Conservation (phyloP, 352 stramenopile species). For the Phytophthora boehmeriae region DNA sequence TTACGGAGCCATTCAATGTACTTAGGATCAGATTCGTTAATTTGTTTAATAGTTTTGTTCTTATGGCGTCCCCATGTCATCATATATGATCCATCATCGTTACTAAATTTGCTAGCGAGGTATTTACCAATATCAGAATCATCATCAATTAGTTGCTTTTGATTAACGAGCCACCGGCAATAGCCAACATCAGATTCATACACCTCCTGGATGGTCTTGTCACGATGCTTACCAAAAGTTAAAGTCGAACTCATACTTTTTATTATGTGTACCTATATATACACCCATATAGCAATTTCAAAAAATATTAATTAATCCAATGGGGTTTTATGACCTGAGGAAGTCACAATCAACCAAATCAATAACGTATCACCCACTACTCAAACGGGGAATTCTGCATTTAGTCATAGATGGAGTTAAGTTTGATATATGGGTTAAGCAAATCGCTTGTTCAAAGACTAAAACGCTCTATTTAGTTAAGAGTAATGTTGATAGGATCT, state of each 20-base stretch:
- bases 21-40: background rate
- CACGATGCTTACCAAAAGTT: conserved; percentile 14
- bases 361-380: no score
- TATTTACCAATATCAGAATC: conserved; percentile 5
- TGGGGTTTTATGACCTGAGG: no score
- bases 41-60: conserved; percentile 2
- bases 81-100: conserved; percentile 8
- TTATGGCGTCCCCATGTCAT: conserved; percentile 1
- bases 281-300: conserved; percentile 3
- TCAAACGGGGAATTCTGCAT: no score
- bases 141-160: conserved; percentile 10
- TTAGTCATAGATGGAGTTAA: no score
- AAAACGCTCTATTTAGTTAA: no score
- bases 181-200: conserved; percentile 10
- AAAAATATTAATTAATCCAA: no score
- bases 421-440: no score
- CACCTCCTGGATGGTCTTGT: conserved; percentile 10
- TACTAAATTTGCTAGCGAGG: background rate
- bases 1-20: conserved; percentile 11
- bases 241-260: conserved; percentile 5
- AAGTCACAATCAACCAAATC: no score
- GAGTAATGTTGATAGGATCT: no score
- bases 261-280: conserved; percentile 10
- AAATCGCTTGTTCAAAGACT: no score
- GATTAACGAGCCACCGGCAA: conserved; percentile 16